Base-by-base conservation (phyloP, 108 stramenopile species). In the Nannochloropsis salina region DNA sequence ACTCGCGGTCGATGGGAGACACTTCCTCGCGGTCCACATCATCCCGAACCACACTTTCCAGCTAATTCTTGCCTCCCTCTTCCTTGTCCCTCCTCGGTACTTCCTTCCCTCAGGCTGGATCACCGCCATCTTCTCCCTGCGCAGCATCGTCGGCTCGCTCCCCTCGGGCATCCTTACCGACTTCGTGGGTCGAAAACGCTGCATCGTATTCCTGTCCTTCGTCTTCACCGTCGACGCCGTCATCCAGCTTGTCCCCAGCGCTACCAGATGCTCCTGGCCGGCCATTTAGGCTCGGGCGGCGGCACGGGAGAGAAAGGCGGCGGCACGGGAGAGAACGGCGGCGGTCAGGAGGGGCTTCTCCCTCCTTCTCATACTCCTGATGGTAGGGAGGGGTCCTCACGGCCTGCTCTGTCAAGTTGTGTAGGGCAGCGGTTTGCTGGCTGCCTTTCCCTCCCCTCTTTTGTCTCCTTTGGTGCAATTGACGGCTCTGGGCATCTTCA, bases 151-250 rank as follows among this genome's bases (percentile, higher is more conserved):
- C 10, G 81, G 81, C 9, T 82, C 81, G 21, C 9, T 82, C 41
- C 31, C 81, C 12, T 22, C 11, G 10, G 81, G 81, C 41, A 1
- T 10, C 11, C 31, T 40, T 1, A 82, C 81, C 9, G 81, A 82
- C 81, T 22, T 22, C 21, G 1, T 82, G 20, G 81, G 81, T 22
- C 31, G 81, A 9, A 40, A 42, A 12, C 15, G 10, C 41, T 41
- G 21, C 15, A 82, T 82, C 15, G 1, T 82, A 18, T 15, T 82
- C 41, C 31, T 22, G 21, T 18, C 81, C 81, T 9, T 82, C 81
- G 41, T 82, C 81, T 82, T 99, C 99, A 44, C 96, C 99, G 86
- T 99, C 96, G 84, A 98, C 97, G 88, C 99, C 98, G 18, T 98
- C 99, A 51, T 51, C 47, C 15, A 15, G 47, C 10, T 51, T 51